These are phyloP conservation scores for Pleurotus cornucopiae DNA, from an alignment of 768 basidiomycete genomes.

Conservation along the genomic window DNA sequence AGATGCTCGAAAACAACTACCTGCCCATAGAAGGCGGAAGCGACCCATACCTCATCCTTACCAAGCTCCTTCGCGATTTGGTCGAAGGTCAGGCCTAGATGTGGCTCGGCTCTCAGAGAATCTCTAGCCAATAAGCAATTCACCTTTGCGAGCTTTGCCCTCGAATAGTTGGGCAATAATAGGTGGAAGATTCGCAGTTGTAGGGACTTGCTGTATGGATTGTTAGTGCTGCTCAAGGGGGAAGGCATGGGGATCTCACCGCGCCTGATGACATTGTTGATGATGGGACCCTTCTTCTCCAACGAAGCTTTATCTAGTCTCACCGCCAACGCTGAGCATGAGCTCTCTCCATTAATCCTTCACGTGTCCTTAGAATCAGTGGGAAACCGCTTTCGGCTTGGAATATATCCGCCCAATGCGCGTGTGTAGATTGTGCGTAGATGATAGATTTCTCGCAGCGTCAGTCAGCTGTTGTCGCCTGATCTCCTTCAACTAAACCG, in stretches of 20 bases:
- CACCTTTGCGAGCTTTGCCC: conserved; percentile 66
- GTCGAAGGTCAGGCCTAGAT: conserved; percentile 62
- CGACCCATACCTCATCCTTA: conserved; percentile 80
- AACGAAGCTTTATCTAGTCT: not conserved
- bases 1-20: conserved; percentile 26
- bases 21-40: conserved; percentile 80
- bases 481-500: too few relatives aligned
- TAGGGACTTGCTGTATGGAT: not conserved
- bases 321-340: not conserved
- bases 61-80: conserved; percentile 60
- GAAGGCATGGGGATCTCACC: not conserved
- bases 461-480: not conserved
- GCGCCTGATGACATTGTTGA: not conserved
- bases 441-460: not conserved
- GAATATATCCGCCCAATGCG: not conserved
- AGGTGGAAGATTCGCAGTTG: conserved; percentile 41
- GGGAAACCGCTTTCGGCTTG: not conserved
- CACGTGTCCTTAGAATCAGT: not conserved
- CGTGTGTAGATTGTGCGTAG: not conserved
- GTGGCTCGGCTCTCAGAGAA: not conserved
- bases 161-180: conserved; percentile 49
- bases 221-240: not conserved
- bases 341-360: not conserved
- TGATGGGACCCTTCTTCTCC: not conserved
- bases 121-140: not conserved